Conservation (phyloP, 2,329 filamentous ascomycete species). For the Karstenula rhodostoma region DNA sequence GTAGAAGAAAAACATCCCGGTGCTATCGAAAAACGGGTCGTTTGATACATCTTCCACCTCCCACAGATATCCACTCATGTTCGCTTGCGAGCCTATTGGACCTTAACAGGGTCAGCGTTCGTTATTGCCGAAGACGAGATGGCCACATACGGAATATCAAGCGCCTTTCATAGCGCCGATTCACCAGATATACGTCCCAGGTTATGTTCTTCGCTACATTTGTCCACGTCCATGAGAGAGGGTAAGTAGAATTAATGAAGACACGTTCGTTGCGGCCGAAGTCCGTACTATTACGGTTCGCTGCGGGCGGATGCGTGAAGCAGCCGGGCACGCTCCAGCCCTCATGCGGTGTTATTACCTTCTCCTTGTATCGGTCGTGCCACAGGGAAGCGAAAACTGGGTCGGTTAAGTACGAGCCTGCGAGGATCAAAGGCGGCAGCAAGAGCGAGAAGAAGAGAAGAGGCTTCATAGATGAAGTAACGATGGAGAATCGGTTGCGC, state of each 20-base stretch:
- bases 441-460: background rate
- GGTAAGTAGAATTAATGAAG: background rate
- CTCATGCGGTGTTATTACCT: background rate
- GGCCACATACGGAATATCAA: background rate
- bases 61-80: background rate
- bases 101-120: background rate
- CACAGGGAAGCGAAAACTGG: background rate
- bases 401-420: background rate
- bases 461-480: background rate
- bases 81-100: background rate
- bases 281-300: background rate
- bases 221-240: background rate
- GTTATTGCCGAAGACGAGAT: background rate
- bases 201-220: background rate
- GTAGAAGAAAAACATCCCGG: slow-evolving; percentile 3
- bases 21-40: background rate
- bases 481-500: background rate
- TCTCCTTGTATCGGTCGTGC: background rate
- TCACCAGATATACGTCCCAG: slow-evolving; percentile 1
- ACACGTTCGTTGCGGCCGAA: background rate
- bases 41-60: background rate
- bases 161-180: background rate
- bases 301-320: slow-evolving; percentile 1
- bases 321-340: background rate
- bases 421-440: background rate